Conservation (phyloP, 1,139 yeast species). For the Nakaseomyces delphensis region DNA sequence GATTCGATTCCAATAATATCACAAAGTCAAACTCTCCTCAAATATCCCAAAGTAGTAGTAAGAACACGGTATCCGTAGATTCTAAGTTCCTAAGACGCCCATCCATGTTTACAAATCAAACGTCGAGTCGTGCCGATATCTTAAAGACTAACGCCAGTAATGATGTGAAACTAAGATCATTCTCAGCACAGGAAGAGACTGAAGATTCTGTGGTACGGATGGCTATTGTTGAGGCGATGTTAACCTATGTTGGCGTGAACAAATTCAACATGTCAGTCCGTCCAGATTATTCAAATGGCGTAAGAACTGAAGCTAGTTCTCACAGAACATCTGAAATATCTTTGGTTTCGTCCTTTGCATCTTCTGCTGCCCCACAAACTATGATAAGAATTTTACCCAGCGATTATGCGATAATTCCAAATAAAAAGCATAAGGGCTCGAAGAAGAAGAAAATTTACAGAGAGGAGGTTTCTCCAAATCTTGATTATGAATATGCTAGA, state of each 20-base stretch:
- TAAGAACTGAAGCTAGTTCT: conserved; percentile 3
- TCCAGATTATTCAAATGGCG: not conserved
- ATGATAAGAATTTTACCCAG: conserved; percentile 25
- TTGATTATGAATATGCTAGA: conserved; percentile 46
- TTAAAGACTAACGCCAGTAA: conserved; percentile 1
- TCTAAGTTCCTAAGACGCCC: not conserved
- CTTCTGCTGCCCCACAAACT: conserved; percentile 15
- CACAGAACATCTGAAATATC: conserved; percentile 15
- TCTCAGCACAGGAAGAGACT: conserved; percentile 54
- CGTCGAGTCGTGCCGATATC: conserved; percentile 1
- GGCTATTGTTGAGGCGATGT: conserved; percentile 69
- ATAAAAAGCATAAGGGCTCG: conserved; percentile 8
- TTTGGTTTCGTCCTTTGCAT: conserved; percentile 16
- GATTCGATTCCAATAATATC: not conserved
- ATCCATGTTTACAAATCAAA: not conserved
- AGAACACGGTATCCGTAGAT: not conserved
- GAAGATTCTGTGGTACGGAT: conserved; percentile 63
- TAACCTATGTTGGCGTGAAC: conserved; percentile 61
- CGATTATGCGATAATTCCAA: conserved; percentile 19
- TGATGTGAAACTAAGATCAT: conserved; percentile 32
- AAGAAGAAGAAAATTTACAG: conserved; percentile 15
- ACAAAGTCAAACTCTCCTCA: not conserved
- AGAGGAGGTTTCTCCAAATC: conserved; percentile 22
- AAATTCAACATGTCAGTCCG: conserved; percentile 33
- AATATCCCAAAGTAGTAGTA: not conserved